These are phyloP conservation scores for Phaffia tasmanica DNA, from an alignment of 768 basidiomycete species.

Conservation along the genomic window DNA sequence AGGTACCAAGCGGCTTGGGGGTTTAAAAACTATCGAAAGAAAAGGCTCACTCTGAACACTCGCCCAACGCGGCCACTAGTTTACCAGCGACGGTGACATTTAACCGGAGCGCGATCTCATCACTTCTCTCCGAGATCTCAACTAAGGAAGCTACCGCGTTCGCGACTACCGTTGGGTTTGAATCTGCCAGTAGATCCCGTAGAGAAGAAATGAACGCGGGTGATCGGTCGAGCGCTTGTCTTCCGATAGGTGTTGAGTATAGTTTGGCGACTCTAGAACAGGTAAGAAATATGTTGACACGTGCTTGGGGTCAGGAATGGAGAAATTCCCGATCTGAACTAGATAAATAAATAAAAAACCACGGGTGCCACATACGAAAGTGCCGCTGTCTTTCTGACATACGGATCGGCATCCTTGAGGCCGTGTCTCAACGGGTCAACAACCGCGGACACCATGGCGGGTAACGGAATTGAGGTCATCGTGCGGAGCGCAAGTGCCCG, in stretches of 20 bases:
- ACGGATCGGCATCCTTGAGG: constrained; percentile 87
- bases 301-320: not conserved
- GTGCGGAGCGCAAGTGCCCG: constrained; percentile 94
- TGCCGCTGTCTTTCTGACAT: constrained; percentile 96
- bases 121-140: constrained; percentile 92
- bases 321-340: too few species aligned
- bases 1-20: too few species aligned
- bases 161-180: constrained; percentile 91
- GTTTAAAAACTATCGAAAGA: not conserved
- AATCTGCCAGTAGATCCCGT: constrained; percentile 80
- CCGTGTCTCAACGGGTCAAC: constrained; percentile 84
- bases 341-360: not conserved
- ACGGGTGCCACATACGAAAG: constrained; percentile 40
- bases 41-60: constrained; percentile 84
- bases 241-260: constrained; percentile 67
- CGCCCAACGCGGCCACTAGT: constrained; percentile 75
- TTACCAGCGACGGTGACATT: constrained; percentile 80
- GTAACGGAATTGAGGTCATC: constrained; percentile 96
- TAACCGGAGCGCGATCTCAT: constrained; percentile 83
- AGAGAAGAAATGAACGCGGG: constrained; percentile 67
- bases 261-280: constrained; percentile 74
- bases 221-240: constrained; percentile 63
- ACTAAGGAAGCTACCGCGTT: constrained; percentile 92
- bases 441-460: constrained; percentile 56
- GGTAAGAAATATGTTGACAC: not conserved